phyloP scores from a whole-genome alignment of 2,329 filamentous ascomycete genomes.

The Lachnellula suecica region DNA sequence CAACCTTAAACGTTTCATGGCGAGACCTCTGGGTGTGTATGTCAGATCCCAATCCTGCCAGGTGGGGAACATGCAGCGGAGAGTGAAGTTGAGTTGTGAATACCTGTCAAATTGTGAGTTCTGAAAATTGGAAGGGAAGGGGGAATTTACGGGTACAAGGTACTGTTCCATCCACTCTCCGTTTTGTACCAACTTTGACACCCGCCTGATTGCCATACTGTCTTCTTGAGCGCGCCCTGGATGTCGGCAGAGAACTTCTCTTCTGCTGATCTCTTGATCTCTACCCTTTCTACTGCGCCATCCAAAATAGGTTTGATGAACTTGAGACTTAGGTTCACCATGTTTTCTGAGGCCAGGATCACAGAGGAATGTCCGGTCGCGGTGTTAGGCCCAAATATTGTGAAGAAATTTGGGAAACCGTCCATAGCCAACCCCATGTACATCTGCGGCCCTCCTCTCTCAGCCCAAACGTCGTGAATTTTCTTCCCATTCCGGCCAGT shows the following conservation, averaged over 20 bases:
- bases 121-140: not conserved
- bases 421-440: conserved; percentile 58
- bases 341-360: conserved; percentile 56
- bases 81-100: conserved; percentile 49
- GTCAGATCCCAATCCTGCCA: conserved; percentile 54
- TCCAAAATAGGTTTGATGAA: conserved; percentile 52
- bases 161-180: conserved; percentile 47
- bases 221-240: conserved; percentile 43
- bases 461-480: conserved; percentile 52
- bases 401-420: conserved; percentile 59
- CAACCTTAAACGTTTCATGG: conserved; percentile 29
- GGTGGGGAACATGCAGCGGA: conserved; percentile 49
- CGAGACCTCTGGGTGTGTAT: conserved; percentile 47
- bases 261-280: conserved; percentile 49
- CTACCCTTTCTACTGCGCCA: conserved; percentile 43
- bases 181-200: conserved; percentile 50
- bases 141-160: conserved; percentile 43
- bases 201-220: conserved; percentile 46
- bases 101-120: conserved; percentile 33
- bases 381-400: conserved; percentile 58
- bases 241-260: conserved; percentile 45
- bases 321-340: conserved; percentile 52
- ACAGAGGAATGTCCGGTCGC: conserved; percentile 57
- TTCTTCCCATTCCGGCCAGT: conserved; percentile 45
- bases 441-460: conserved; percentile 54